phyloP scores from a whole-genome alignment of 306 rosid species.

The Dalbergia cultrata region DNA sequence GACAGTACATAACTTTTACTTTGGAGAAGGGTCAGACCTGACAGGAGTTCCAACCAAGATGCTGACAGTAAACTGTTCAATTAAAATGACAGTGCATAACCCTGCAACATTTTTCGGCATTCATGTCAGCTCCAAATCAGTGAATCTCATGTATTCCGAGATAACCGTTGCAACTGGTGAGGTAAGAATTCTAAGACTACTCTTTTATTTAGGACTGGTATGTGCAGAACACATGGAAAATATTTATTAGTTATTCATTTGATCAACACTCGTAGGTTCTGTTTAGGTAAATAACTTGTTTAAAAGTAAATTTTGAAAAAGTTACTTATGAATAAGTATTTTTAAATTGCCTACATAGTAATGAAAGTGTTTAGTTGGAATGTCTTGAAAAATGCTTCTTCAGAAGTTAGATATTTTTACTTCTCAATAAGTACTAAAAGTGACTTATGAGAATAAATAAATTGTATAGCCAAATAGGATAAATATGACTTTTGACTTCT shows the following conservation, averaged over 20 bases:
- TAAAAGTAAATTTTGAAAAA: too few species aligned
- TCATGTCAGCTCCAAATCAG: slow-evolving; percentile 66
- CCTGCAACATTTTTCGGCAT: slow-evolving; percentile 90
- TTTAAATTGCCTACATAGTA: too few species aligned
- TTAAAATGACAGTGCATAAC: slow-evolving; percentile 72
- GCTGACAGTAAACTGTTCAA: slow-evolving; percentile 78
- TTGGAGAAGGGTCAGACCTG: slow-evolving; percentile 80
- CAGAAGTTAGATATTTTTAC: too few species aligned
- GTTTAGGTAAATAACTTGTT: too few species aligned
- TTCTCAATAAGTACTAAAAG: too few species aligned
- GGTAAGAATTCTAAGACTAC: slow-evolving; percentile 57
- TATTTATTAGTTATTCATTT: slow-evolving; percentile 17
- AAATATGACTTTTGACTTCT: too few species aligned
- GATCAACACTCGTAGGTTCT: neutral
- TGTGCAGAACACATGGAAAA: neutral
- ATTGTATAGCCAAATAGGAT: too few species aligned
- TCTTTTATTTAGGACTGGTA: slow-evolving; percentile 3
- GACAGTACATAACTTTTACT: slow-evolving; percentile 76
- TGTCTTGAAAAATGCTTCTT: too few species aligned
- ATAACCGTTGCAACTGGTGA: slow-evolving; percentile 79
- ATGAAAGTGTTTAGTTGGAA: too few species aligned
- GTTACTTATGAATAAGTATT: too few species aligned
- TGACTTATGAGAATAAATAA: too few species aligned
- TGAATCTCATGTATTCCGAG: slow-evolving; percentile 81
- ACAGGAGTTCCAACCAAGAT: slow-evolving; percentile 95